Conservation (phyloP, 805 yeast genomes). For the Monosporozyma aquatica region DNA sequence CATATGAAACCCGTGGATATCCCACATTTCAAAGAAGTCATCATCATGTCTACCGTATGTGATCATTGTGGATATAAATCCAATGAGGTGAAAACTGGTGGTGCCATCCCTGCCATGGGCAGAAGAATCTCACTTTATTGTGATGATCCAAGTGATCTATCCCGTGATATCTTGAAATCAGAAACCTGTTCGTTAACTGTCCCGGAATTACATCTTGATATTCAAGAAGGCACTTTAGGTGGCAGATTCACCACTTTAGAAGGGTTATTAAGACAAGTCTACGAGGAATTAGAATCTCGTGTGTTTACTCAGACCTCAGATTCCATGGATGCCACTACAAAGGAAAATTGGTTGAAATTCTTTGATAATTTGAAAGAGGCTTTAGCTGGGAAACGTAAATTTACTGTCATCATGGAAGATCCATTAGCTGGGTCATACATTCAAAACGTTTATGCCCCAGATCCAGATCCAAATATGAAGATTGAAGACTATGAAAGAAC, state of each 20-base stretch:
- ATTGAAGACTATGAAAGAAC: conserved; percentile 89
- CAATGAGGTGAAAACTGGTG: conserved; percentile 98
- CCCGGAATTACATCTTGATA: conserved; percentile 84
- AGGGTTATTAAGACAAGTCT: conserved; percentile 81
- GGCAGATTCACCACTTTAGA: conserved; percentile 97
- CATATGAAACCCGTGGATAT: conserved; percentile 95
- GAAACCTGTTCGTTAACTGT: conserved; percentile 82
- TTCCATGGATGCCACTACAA: conserved; percentile 75
- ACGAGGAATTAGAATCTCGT: conserved; percentile 78
- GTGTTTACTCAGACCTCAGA: conserved; percentile 83
- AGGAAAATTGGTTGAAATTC: conserved; percentile 74
- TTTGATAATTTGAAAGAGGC: conserved; percentile 70
- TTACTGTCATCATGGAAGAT: conserved; percentile 85
- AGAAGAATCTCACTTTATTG: conserved; percentile 60
- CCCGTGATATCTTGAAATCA: conserved; percentile 88
- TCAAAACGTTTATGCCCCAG: conserved; percentile 98
- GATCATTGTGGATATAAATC: conserved; percentile 90
- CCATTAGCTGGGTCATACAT: conserved; percentile 93
- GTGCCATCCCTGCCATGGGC: conserved; percentile 85
- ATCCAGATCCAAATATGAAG: conserved; percentile 90
- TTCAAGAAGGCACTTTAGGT: conserved; percentile 93
- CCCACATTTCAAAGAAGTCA: conserved; percentile 96
- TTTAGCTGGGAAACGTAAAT: conserved; percentile 66
- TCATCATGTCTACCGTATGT: conserved; percentile 91
- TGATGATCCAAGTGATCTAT: conserved; percentile 77